phyloP scores from a whole-genome alignment of 257 asterid genomes.

The Fraxinus quadrangulata region DNA sequence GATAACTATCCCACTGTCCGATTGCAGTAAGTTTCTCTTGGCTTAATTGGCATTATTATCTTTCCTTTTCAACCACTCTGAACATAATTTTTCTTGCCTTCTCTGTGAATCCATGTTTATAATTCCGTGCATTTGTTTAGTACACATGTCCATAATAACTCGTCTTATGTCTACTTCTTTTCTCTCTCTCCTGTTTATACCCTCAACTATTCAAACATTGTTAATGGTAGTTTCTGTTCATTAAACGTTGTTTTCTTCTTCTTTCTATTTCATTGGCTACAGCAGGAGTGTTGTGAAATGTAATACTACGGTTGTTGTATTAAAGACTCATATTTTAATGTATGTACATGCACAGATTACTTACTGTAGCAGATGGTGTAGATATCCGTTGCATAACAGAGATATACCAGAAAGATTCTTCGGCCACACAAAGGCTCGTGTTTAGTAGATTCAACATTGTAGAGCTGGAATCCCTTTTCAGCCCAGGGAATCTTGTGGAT shows the following conservation, averaged over 20 bases:
- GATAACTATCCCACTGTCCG: conserved; percentile 71
- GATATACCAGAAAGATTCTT: conserved; percentile 63
- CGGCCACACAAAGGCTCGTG: conserved; percentile 50
- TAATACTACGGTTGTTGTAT: not conserved
- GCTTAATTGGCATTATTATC: not conserved
- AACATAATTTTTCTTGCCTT: conserved; percentile 4
- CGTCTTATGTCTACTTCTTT: not conserved
- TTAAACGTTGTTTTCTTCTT: not conserved
- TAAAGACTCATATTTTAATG: conserved; percentile 13
- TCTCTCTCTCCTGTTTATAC: not conserved
- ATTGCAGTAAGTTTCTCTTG: conserved; percentile 63
- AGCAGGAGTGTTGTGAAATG: not conserved
- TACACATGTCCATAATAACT: not conserved
- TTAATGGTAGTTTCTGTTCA: conserved; percentile 5
- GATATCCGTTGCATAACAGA: conserved; percentile 58
- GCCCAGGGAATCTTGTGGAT: conserved; percentile 64
- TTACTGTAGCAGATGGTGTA: conserved; percentile 59
- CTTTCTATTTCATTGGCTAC: not conserved
- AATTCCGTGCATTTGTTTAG: not conserved
- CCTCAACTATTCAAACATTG: too few relatives aligned
- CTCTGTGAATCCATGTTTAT: not conserved
- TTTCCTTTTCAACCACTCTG: conserved; percentile 9
- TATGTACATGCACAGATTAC: conserved; percentile 57
- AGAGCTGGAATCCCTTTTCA: conserved; percentile 56
- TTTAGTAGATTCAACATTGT: conserved; percentile 55